A percentile compares a stretch with the other conserved stretches of the same genome.
Evolutionary conservation across 2,329 filamentous ascomycete species (phyloP).

Genomic region (Colletotrichum sp.): DNA sequence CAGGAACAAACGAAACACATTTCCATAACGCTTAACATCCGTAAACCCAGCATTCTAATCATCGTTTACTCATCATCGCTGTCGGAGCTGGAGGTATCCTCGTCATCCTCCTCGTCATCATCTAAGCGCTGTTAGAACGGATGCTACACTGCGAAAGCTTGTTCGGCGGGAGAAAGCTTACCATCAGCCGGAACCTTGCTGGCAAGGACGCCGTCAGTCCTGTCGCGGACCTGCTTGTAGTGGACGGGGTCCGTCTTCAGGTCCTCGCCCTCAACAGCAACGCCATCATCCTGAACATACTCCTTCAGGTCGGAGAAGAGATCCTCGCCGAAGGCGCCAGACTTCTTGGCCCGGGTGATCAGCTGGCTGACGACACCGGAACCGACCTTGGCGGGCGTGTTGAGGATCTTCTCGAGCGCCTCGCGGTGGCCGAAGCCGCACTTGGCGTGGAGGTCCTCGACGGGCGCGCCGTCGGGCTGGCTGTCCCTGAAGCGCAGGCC

Average conservation of each 20-base stretch:
- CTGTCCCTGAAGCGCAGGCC: conserved; percentile 14
- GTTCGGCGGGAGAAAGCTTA: background rate
- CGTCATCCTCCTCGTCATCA: conserved; percentile 14
- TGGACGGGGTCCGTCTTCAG: conserved; percentile 15
- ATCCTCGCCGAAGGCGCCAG: conserved; percentile 9
- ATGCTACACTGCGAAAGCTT: background rate
- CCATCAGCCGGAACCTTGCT: conserved; percentile 16
- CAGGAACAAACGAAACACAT: background rate
- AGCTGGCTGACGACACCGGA: conserved; percentile 12
- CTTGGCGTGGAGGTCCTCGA: conserved; percentile 12
- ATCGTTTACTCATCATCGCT: conserved; percentile 12
- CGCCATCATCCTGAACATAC: conserved; percentile 13
- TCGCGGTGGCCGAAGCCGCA: conserved; percentile 18
- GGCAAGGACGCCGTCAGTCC: background rate
- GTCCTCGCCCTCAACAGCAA: conserved; percentile 13
- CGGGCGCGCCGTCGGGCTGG: background rate
- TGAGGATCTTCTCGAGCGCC: conserved; percentile 15
- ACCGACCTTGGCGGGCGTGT: conserved; percentile 13
- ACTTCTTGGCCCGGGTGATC: conserved; percentile 15
- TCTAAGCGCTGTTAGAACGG: background rate
- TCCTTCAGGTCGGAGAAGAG: conserved; percentile 16
- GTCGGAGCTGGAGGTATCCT: conserved; percentile 15
- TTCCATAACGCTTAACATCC: conserved; percentile 3
- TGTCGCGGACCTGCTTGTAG: conserved; percentile 14
- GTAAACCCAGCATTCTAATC: background rate